Percentiles rank a stretch among this genome's conserved stretches.
These are phyloP conservation scores for Casaregolazyma suthepensis DNA, from an alignment of 1,139 yeast species.

Conservation along the genomic window DNA sequence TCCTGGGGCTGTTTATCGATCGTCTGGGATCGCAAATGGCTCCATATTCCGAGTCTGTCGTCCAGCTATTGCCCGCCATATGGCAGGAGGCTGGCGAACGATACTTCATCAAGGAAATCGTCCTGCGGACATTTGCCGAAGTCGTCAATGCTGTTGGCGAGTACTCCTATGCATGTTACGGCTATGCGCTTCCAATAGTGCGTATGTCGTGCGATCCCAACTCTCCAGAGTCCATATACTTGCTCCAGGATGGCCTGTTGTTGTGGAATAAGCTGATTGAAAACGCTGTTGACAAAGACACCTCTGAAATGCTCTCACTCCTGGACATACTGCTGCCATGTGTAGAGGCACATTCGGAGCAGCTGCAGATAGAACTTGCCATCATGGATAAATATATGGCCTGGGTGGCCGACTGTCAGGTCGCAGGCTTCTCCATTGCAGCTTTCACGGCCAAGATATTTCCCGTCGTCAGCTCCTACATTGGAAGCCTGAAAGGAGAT, in stretches of 20 bases:
- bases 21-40: conserved; percentile 35
- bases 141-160: conserved; percentile 59
- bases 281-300: conserved; percentile 35
- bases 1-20: conserved; percentile 60
- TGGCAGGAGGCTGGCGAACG: conserved; percentile 65
- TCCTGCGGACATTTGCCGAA: conserved; percentile 62
- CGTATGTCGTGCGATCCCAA: conserved; percentile 55
- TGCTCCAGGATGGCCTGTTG: conserved; percentile 85
- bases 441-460: conserved; percentile 33
- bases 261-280: conserved; percentile 72
- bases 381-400: conserved; percentile 63
- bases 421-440: conserved; percentile 1
- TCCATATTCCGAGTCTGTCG: conserved; percentile 40
- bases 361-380: conserved; percentile 59
- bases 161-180: conserved; percentile 53
- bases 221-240: conserved; percentile 53
- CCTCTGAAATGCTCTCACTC: conserved; percentile 40
- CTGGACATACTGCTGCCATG: conserved; percentile 48
- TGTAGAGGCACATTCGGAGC: conserved; percentile 63
- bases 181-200: conserved; percentile 62
- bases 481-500: conserved; percentile 65
- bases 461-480: conserved; percentile 48
- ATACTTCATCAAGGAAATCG: conserved; percentile 62
- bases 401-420: conserved; percentile 2
- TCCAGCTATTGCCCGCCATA: conserved; percentile 58